Base-by-base conservation (phyloP, 1,284 basidiomycete species). In the Puccinia novopanici region DNA sequence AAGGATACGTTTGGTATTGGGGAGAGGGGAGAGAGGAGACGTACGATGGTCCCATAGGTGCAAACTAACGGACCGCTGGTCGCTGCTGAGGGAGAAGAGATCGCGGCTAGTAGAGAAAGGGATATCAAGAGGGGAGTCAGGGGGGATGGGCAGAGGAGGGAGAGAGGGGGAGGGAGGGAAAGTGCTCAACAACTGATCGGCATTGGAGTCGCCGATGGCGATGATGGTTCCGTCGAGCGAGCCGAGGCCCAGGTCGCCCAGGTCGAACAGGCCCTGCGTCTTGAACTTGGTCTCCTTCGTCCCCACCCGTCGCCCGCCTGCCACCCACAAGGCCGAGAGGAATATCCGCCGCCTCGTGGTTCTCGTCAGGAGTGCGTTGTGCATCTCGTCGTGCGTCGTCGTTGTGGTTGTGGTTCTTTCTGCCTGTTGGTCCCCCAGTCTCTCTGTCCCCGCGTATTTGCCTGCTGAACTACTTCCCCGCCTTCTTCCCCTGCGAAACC, bases 201-300 rank as follows among this genome's bases (percentile, higher is more conserved):
- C 95, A 85, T 98, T 91, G 86, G 94, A 95, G 87, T 99, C 96
- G 42, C 94, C 96, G 84, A 95, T 92, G 1, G 95, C 95, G 70
- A 93, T 89, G 40, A 97, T 89, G 79, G 92, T 89, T 30, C 90
- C 90, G 24, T 85, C 89, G n/a, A 88, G 87, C 54, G 89, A 88
- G 24, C 83, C 83, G 24, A 99, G 87, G 0, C 95, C 95, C 83
- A 97, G 88, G 0, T 90, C 87, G 1, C 94, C 95, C 0, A 94
- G 91, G 82, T 90, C 88, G 81, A 97, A 88, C 67, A 98, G 88
- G 0, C 92, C 90, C 84, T 96, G 95, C 75, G 91, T 90, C n/a
- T 89, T 91, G 87, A 73, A 80, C 50, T 80, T 80, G 30, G 63
- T 50, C 42, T 54, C 54, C 55, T 73, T 70, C 17, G 57, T n/a